Evolutionary conservation across 2,329 filamentous ascomycete species (phyloP).

Genomic region (Botrytis cinerea): DNA sequence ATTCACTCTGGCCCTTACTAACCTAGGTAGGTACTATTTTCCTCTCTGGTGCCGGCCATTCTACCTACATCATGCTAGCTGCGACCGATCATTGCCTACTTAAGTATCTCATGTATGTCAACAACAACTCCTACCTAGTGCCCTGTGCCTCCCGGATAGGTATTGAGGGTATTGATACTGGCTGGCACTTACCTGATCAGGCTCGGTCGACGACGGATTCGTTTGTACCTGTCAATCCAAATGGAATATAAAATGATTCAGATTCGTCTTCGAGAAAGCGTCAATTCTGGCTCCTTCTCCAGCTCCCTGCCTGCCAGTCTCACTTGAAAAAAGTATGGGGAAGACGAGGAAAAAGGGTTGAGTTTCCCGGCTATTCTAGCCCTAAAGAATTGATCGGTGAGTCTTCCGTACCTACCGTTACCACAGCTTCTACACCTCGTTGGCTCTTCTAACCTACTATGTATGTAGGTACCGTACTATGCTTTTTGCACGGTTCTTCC

Average conservation of each 20-base stretch:
- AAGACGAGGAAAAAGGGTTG: background rate
- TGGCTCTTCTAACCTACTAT: background rate
- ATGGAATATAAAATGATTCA: constrained; percentile 3
- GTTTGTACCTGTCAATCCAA: background rate
- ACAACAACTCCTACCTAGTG: background rate
- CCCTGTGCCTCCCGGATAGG: background rate
- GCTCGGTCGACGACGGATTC: background rate
- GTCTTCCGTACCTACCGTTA: background rate
- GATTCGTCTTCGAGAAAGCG: constrained; percentile 11
- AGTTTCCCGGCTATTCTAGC: constrained; percentile 9
- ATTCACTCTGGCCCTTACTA: background rate
- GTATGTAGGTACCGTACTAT: background rate
- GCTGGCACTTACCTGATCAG: background rate
- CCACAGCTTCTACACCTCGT: background rate
- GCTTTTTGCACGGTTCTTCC: background rate
- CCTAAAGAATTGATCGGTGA: constrained; percentile 13
- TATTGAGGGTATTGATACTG: background rate
- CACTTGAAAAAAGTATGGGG: background rate
- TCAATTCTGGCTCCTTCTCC: background rate
- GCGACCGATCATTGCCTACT: background rate
- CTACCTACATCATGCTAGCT: background rate
- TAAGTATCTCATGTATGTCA: background rate
- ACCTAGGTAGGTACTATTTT: background rate
- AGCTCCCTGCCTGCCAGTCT: background rate
- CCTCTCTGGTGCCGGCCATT: background rate